These are phyloP conservation scores for Solanum habrochaites DNA, from an alignment of 257 asterid genomes.

Conservation along the genomic window DNA sequence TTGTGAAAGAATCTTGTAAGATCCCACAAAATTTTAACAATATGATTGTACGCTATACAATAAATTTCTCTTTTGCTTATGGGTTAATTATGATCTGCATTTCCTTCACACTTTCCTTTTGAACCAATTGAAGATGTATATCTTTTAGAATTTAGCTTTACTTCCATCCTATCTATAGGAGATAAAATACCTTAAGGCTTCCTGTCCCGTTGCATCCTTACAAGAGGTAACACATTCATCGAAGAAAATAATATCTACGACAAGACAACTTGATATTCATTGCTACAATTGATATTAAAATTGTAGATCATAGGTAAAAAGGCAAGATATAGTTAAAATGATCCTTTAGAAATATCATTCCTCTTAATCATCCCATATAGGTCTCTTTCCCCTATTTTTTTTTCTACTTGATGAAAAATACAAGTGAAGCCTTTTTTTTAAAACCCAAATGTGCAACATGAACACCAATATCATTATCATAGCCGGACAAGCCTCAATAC, in stretches of 20 bases:
- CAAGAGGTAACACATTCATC: background rate
- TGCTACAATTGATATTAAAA: background rate
- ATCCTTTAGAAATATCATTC: too few species aligned
- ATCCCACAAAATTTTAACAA: too few species aligned
- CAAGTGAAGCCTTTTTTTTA: constrained; percentile 27
- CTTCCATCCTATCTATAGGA: background rate
- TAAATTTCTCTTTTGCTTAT: background rate
- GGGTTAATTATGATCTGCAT: background rate
- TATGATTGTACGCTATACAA: background rate
- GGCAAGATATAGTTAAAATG: constrained; percentile 7
- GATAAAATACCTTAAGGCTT: background rate
- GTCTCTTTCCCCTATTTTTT: too few species aligned
- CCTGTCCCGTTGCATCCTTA: background rate
- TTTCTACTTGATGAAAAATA: constrained; percentile 12
- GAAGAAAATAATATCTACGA: background rate
- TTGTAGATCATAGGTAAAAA: constrained; percentile 3
- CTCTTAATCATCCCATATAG: too few species aligned
- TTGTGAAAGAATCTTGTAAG: too few species aligned
- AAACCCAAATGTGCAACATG: constrained; percentile 24
- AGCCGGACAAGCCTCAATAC: constrained; percentile 39
- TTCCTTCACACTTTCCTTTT: background rate
- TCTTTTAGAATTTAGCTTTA: background rate
- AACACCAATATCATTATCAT: constrained; percentile 12
- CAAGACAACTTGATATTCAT: background rate
- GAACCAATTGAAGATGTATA: background rate